Base-by-base conservation (phyloP, 148 eudicot species). In the Camellia sinensis region DNA sequence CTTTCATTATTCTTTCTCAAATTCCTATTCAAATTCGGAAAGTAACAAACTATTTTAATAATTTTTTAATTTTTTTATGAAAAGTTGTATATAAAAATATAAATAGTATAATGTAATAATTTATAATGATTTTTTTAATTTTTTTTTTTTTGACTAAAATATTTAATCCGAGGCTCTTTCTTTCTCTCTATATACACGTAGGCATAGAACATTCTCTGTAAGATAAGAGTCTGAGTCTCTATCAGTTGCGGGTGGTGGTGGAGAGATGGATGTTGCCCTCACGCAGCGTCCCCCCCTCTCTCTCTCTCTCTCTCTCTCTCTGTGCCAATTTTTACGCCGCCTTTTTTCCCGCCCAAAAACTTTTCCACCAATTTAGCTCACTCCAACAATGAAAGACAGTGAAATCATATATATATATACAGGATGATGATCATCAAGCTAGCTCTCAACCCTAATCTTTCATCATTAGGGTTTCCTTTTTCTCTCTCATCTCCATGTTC, bases 321-420 rank as follows among this genome's bases (percentile, higher is more conserved):
- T 17, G 40, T 13, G 44, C 14, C n/a, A 29, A 29, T 29, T 29
- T 78, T 72, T 81, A n/a, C 76, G 68, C 79, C 83, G 77, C 80
- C 83, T 65, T 76, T 75, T 80, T 67, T 75, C 74, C 62, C 82
- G 67, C 73, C 75, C 67, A 78, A 71, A 80, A 72, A 66, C 89
- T 84, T 87, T 74, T 80, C 85, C 89, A 80, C 66, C 89, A 87
- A 87, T 84, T 78, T 83, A 72, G 85, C 80, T 65, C 73, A 63
- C 37, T 29, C 37, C 37, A 81, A 80, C 22, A 76, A 67, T 79
- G 83, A 85, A 68, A 69, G 85, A 78, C 57, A 78, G 69, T 70
- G 78, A 87, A 83, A 84, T 78, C 60, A 76, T 37, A 40, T 48
- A 67, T 29, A 29, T 29, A 29, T 29, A 29, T 29, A 29, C 37